Evolutionary conservation across 2,329 filamentous ascomycete species (phyloP).

Genomic region (Penicillium sp.): DNA sequence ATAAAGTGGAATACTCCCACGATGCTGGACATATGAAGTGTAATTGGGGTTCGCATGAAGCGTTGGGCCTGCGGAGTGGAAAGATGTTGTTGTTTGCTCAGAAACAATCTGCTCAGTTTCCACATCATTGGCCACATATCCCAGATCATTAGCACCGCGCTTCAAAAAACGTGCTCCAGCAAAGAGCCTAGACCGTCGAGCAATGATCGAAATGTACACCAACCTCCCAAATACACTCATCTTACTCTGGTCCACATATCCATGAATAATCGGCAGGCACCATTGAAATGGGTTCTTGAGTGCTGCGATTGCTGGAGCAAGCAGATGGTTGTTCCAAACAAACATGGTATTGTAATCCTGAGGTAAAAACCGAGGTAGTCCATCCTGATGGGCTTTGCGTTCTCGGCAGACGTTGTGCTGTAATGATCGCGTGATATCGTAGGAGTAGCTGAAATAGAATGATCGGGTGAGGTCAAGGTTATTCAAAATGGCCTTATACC

Average conservation of each 20-base stretch:
- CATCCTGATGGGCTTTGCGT: conserved; percentile 67
- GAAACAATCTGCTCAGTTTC: conserved; percentile 98
- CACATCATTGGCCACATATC: conserved; percentile 97
- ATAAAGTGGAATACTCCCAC: conserved; percentile 92
- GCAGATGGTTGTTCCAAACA: conserved; percentile 91
- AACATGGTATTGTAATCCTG: conserved; percentile 96
- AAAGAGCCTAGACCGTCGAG: conserved; percentile 86
- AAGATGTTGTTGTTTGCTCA: conserved; percentile 90
- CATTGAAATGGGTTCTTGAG: conserved; percentile 87
- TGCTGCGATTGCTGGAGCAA: conserved; percentile 69
- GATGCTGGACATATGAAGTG: conserved; percentile 94
- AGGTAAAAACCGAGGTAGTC: conserved; percentile 62
- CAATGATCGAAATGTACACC: conserved; percentile 91
- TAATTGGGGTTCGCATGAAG: conserved; percentile 88
- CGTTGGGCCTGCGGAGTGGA: conserved; percentile 83
- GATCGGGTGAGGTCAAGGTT: conserved; percentile 87
- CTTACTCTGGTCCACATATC: conserved; percentile 89
- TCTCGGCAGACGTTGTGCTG: conserved; percentile 90
- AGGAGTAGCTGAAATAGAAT: conserved; percentile 98
- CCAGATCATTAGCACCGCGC: conserved; percentile 87
- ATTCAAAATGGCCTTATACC: conserved; percentile 84
- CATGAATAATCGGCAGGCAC: conserved; percentile 94
- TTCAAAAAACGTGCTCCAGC: conserved; percentile 94
- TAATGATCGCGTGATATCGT: conserved; percentile 88
- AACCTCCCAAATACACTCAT: conserved; percentile 83